Evolutionary conservation across 1,284 basidiomycete genomes (phyloP).

Genomic region (Sparassis latifolia): DNA sequence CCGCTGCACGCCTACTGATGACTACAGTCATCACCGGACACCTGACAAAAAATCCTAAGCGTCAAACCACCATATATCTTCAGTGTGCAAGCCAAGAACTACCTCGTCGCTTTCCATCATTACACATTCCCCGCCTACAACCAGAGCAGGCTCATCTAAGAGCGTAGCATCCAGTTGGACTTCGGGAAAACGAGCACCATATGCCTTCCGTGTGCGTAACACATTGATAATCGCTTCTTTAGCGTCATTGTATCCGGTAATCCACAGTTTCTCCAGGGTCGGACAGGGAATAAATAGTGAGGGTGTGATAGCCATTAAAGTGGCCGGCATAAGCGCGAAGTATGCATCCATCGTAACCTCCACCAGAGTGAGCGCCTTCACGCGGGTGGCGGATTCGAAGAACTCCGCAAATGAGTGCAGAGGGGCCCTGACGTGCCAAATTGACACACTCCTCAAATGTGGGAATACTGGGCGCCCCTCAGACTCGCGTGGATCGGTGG

Average conservation of each 20-base stretch:
- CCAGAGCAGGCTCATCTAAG: not conserved
- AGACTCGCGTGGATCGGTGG: not conserved
- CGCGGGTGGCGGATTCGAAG: conserved; percentile 8
- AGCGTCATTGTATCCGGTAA: too few species aligned
- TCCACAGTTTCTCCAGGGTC: too few species aligned
- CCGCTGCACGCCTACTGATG: too few species aligned
- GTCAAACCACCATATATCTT: too few species aligned
- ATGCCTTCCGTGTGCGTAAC: too few species aligned
- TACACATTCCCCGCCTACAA: not conserved
- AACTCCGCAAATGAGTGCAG: conserved; percentile 12
- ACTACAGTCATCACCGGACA: too few species aligned
- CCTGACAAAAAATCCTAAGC: too few species aligned
- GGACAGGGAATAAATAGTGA: too few species aligned
- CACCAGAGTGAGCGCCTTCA: conserved; percentile 9
- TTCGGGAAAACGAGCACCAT: not conserved
- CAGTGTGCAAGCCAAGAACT: too few species aligned
- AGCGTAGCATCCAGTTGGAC: not conserved
- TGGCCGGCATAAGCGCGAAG: not conserved
- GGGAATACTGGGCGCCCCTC: conserved; percentile 10
- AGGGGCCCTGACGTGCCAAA: conserved; percentile 10
- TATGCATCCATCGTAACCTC: not conserved
- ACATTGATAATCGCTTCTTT: too few species aligned
- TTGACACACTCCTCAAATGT: conserved; percentile 5
- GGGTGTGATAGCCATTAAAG: too few species aligned
- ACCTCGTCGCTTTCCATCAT: too few species aligned